Evolutionary conservation across 768 basidiomycete species (phyloP), one percentile per base, ranked within the genome.

Genomic region (Lyophyllum shimeji): DNA sequence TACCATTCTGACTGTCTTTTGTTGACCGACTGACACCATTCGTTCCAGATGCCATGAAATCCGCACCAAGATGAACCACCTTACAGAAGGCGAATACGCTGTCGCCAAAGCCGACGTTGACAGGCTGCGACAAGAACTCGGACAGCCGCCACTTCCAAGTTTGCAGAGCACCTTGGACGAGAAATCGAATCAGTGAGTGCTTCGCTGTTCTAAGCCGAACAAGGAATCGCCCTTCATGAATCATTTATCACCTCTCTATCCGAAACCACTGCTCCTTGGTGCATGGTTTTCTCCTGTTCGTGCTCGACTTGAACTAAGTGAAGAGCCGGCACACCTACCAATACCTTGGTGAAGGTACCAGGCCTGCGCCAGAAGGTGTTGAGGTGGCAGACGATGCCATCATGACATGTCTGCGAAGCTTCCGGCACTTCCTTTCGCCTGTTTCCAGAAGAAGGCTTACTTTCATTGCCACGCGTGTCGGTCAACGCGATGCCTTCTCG

Each of bases 31-130:
- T 43, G 11, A 25, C 52, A 20, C 43, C 15, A 53, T 59, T 40
- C 52, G 24, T 27, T 37, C 31, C 62, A 91, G 89, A 68, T 87
- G 87, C 63, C 65, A 66, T 20, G 86, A 87, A n/a, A 78, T 90
- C 27, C 84, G 85, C 3, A 67, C 72, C 34, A 88, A 88, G 69
- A 91, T 93, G 57, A 72, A 76, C 34, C 69, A 72, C 12, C 75
- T 93, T 11, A 84, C 87, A 20, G 89, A 90, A 46, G 87, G 86
- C 33, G 90, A 92, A 60, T 93, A 93, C 65, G 76, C 86, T 13
- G 68, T 72, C 7, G 86, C 90, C 4, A 93, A 93, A 67, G 70
- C 70, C 25, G 90, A 93, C 58, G 91, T 93, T 46, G 91, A 93
- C 65, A 73, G 80, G 50, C 74, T 93, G 44, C 82, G 91, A 39